Evolutionary conservation across 148 eudicot genomes (phyloP), one percentile per base, ranked within the genome.

Genomic region (Amaranthus palmeri): DNA sequence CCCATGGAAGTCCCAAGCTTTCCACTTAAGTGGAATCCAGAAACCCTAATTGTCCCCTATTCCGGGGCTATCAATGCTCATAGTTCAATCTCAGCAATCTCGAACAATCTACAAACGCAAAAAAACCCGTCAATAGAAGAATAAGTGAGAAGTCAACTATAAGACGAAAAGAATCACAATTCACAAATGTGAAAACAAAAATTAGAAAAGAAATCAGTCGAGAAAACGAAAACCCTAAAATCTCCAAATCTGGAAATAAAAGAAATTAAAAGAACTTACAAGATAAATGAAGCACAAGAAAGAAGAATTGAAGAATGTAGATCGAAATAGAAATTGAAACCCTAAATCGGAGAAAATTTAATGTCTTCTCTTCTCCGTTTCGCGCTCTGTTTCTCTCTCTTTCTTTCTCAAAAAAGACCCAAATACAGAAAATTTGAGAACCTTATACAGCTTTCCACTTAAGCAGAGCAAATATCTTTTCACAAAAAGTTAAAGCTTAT

Each of bases 61-160:
- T 4, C 97, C 92, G 50, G 97, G 97, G 83, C 90, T 92, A 25
- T 89, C 71, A 75, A 89, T 89, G 90, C 92, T 92, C 97, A 92
- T 92, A 72, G 82, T 88, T 79, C 82, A 83, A 78, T 68, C 58
- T 53, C 53, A 41, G 10, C 58, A 75, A 79, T 68, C n/a, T 71
- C 66, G 53, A 83, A 84, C 81, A 80, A 78, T 73, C 67, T 59
- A 41, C 73, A 69, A 46, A 54, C 63, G 4, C 15, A 61, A 43
- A 46, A 44, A 48, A 62, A 65, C 46, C 46, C 8, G 40, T 41
- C 36, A 25, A 25, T 25, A 25, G 36, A 25, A 25, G 36, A 25
- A 25, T 25, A 25, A 25, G 36, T 25, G 36, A 25, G 36, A 72
- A 78, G 71, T 67, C 76, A 47, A 61, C 69, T 55, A 68, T 14